Evolutionary conservation across 768 basidiomycete genomes (phyloP), one percentile per base, ranked within the genome.

Genomic region (Suillus placidus): DNA sequence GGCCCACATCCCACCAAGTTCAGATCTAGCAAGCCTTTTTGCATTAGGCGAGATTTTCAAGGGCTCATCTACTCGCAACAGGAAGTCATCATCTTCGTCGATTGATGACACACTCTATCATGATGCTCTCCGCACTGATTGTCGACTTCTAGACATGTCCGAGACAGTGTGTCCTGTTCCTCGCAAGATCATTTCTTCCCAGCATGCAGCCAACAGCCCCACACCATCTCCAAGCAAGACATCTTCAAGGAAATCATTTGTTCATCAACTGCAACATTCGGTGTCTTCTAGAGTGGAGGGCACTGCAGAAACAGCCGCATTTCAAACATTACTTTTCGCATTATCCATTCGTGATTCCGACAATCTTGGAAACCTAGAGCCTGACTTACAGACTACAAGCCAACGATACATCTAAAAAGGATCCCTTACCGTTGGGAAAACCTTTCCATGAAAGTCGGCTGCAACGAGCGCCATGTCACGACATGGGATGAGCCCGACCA

Each of bases 401-500:
- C 57, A 30, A 18, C 5, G 20, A 40, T 18, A 4, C 57, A 18
- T 2, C 16, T 9, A 10, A 1, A 10, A 23, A 58, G 37, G 40
- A 58, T 40, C 42, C 49, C 7, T 34, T 58, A 23, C 49, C 49
- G 26, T 51, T 51, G 26, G 26, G 26, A 68, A 13, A 68, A 73
- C 14, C 18, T 77, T 8, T 62, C 45, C 13, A 61, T 76, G 8
- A 3, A 47, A n/a, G 71, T 72, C 20, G 42, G 55, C 4, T 45
- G 68, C 3, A 56, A 63, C n/a, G 64, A 70, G 34, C 56, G 45
- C 3, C 60, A 75, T 13, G 32, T 73, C 38, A 75, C 72, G 2
- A 66, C 75, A 63, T 76, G 74, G 74, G 76, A 76, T 14, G 70
- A 66, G 23, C 61, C 65, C 5, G 38, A 14, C 38, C 60, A 55